phyloP scores from a whole-genome alignment of 306 rosid genomes.

The Cucumis hystrix region DNA sequence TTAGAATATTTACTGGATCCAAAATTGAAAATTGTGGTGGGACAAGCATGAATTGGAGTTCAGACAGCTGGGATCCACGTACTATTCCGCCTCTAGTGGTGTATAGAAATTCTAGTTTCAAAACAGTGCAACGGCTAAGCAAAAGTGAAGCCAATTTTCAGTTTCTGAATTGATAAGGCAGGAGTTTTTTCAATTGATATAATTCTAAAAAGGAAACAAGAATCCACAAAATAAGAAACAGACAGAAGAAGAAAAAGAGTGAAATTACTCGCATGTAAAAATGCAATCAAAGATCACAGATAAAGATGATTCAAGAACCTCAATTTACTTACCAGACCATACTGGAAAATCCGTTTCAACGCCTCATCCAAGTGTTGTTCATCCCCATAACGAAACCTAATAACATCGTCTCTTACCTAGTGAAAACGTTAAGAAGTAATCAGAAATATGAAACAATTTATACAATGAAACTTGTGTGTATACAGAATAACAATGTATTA shows the following conservation, averaged over 20 bases:
- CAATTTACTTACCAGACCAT: conserved; percentile 60
- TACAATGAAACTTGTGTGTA: background rate
- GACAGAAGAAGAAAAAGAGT: background rate
- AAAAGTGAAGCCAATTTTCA: background rate
- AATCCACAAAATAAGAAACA: background rate
- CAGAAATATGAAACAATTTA: background rate
- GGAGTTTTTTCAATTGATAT: background rate
- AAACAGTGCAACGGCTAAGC: background rate
- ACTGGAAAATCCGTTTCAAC: conserved; percentile 82
- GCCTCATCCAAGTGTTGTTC: conserved; percentile 98
- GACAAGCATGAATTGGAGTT: background rate
- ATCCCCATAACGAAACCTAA: conserved; percentile 87
- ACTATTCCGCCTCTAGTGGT: background rate
- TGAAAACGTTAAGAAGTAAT: conserved; percentile 1
- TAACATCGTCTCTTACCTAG: conserved; percentile 84
- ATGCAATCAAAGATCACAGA: background rate
- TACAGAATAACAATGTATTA: background rate
- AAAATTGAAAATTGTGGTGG: background rate
- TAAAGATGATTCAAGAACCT: background rate
- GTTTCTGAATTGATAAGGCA: background rate
- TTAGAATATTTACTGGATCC: background rate
- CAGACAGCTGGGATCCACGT: background rate
- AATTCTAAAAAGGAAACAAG: background rate
- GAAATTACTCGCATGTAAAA: background rate
- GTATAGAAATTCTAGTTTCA: background rate